A percentile compares a stretch with the other conserved stretches of the same genome.
phyloP scores from a whole-genome alignment of 352 stramenopile species.

The Phytopythium montanum region DNA sequence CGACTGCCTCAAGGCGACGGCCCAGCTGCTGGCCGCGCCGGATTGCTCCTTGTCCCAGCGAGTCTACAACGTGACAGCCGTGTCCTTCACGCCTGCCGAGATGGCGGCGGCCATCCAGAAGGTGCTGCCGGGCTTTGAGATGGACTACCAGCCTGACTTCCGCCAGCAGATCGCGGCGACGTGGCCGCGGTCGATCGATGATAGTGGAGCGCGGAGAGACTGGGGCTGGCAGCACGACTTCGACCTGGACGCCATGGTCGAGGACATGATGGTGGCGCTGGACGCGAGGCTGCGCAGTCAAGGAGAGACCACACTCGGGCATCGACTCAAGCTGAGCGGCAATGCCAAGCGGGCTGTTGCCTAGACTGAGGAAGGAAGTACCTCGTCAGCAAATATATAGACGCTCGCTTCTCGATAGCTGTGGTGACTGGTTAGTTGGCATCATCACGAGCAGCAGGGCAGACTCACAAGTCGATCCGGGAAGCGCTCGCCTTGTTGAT shows the following conservation, averaged over 20 bases:
- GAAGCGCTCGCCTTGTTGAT: not conserved
- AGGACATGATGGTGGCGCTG: slow-evolving; percentile 88
- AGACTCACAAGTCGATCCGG: not conserved
- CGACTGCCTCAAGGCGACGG: slow-evolving; percentile 87
- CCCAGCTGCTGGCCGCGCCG: slow-evolving; percentile 75
- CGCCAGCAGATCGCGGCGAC: slow-evolving; percentile 90
- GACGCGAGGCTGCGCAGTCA: slow-evolving; percentile 54
- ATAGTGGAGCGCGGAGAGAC: slow-evolving; percentile 75
- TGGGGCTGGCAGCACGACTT: slow-evolving; percentile 90
- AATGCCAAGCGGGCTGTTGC: not conserved
- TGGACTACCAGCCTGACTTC: slow-evolving; percentile 88
- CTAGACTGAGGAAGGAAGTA: not conserved
- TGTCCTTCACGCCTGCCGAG: slow-evolving; percentile 88
- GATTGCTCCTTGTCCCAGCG: slow-evolving; percentile 72
- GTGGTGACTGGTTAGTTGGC: not conserved
- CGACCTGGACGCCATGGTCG: slow-evolving; percentile 86
- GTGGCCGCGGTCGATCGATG: slow-evolving; percentile 87
- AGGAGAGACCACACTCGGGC: slow-evolving; percentile 4
- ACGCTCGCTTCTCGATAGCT: no score
- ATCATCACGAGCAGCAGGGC: not conserved
- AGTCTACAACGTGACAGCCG: slow-evolving; percentile 90
- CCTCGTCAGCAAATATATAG: not conserved
- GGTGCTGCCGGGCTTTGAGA: slow-evolving; percentile 85
- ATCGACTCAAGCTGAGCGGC: not conserved
- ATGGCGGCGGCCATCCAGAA: slow-evolving; percentile 84